Evolutionary conservation across 1,139 yeast genomes (phyloP), one percentile per base, ranked within the genome.

Genomic region (Pichia sp.): DNA sequence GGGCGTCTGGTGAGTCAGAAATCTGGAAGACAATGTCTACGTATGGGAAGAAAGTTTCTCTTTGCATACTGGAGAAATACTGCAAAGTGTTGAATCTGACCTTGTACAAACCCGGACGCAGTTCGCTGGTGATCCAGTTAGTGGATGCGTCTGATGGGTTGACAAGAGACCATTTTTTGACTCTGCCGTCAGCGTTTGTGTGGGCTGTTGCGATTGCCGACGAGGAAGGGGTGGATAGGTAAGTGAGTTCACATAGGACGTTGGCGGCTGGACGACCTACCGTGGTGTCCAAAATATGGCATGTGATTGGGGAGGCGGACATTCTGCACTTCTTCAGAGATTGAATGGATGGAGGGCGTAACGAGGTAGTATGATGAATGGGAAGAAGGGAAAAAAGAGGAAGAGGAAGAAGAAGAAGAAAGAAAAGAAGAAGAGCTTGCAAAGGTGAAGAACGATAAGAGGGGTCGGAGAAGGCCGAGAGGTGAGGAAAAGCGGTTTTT

Each of bases 231-330:
- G 68, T 64, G 0, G 75, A 63, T 47, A 76, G 63, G 60, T 70
- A 73, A 65, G 73, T 80, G 36, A 85, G 71, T 46, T 84, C 83
- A 62, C 88, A 85, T 2, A 78, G 71, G 17, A 91, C 92, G 24
- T 76, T 77, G 0, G 72, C 66, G 0, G 96, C 97, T 0, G 97
- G 97, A 58, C 74, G 78, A 0, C 97, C 97, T 12, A 76, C 71
- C n/a, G 87, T 83, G 6, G 97, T 90, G 64, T 91, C 96, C 43
- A 91, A 75, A 16, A 91, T 81, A 69, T 91, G 97, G 70, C 97
- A 90, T 7, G 97, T 89, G 50, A 91, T 81, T 48, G 91, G 91
- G 7, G 69, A 62, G 24, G 60, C 61, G 0, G 61, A 49, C 57
- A 58, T 52, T 45, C 24, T 20, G 24, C 24, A 20, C 24, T 20